Percentiles rank a stretch among this genome's conserved stretches.
These are phyloP conservation scores for Termitomyces bulborhizus DNA, from an alignment of 768 basidiomycete species.

Conservation along the genomic window DNA sequence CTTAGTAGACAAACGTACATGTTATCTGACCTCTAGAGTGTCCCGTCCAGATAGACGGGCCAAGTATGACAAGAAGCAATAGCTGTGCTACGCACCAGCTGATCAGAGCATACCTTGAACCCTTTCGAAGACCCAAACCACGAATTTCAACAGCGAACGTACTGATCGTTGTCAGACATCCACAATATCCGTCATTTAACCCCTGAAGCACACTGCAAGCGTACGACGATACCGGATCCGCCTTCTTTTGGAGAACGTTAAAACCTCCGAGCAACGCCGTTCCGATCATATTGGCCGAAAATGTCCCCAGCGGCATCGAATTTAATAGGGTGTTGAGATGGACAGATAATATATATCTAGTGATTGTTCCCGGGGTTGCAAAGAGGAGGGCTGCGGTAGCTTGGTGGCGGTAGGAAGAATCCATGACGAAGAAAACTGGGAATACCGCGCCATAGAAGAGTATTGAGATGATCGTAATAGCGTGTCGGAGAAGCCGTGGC, in stretches of 20 bases:
- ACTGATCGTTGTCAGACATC: slow-evolving; percentile 89
- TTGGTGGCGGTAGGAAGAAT: slow-evolving; percentile 62
- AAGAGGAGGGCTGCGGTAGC: slow-evolving; percentile 87
- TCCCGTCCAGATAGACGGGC: slow-evolving; percentile 51
- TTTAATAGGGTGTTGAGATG: slow-evolving; percentile 60
- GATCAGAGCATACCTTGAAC: slow-evolving; percentile 59
- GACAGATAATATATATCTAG: slow-evolving; percentile 74
- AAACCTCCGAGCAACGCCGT: slow-evolving; percentile 78
- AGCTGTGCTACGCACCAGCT: slow-evolving; percentile 71
- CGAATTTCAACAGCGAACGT: slow-evolving; percentile 84
- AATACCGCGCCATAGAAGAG: slow-evolving; percentile 71
- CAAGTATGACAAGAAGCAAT: slow-evolving; percentile 66
- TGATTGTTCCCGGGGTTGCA: slow-evolving; percentile 82
- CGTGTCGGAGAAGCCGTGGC: slow-evolving; percentile 37
- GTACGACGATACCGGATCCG: slow-evolving; percentile 34
- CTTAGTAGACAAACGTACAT: slow-evolving; percentile 37
- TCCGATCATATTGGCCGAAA: slow-evolving; percentile 67
- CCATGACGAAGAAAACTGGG: slow-evolving; percentile 72
- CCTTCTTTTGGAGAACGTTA: slow-evolving; percentile 56
- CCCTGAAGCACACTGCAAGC: slow-evolving; percentile 77
- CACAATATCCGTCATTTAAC: slow-evolving; percentile 88
- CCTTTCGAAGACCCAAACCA: slow-evolving; percentile 48
- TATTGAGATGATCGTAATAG: slow-evolving; percentile 48
- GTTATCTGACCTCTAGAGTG: slow-evolving; percentile 35
- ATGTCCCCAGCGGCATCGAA: slow-evolving; percentile 72